phyloP scores from a whole-genome alignment of 169 alveolate genomes.

The Eimeria tenella region DNA sequence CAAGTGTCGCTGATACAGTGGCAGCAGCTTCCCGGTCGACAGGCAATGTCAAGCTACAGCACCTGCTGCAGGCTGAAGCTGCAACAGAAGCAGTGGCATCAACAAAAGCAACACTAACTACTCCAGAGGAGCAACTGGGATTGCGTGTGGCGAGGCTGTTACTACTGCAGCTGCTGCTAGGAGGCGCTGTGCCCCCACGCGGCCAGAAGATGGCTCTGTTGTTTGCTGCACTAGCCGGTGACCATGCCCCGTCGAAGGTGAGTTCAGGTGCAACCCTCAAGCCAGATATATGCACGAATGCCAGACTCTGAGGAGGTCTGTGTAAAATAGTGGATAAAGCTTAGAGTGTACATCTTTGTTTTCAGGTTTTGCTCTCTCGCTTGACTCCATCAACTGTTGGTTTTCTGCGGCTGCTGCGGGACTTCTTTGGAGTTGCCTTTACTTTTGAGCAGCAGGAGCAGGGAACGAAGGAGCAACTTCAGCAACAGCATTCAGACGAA shows the following conservation, averaged over 20 bases:
- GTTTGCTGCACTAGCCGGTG: constrained; percentile 84
- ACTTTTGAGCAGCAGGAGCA: constrained; percentile 60
- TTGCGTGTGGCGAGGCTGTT: constrained; percentile 80
- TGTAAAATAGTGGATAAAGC: background rate
- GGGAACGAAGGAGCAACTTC: constrained; percentile 3
- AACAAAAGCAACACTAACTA: background rate
- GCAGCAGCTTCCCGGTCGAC: constrained; percentile 66
- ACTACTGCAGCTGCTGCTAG: constrained; percentile 79
- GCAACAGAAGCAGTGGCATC: background rate
- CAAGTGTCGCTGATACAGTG: background rate
- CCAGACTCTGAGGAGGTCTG: too few relatives aligned
- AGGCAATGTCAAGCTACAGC: constrained; percentile 47
- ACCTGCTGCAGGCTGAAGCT: constrained; percentile 37
- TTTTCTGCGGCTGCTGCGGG: constrained; percentile 80
- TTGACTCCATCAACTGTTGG: constrained; percentile 82
- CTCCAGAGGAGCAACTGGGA: constrained; percentile 79
- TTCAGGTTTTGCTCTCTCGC: constrained; percentile 80
- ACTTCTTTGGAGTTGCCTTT: constrained; percentile 82
- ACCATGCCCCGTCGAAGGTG: constrained; percentile 79
- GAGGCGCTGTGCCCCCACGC: constrained; percentile 82
- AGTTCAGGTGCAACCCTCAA: background rate
- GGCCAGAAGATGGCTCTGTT: constrained; percentile 82
- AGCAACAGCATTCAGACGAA: background rate
- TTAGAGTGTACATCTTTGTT: background rate
- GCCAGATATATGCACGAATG: too few relatives aligned